These are phyloP conservation scores for Calamus simplicifolius DNA, from an alignment of 176 grass and related monocot genomes.

Conservation along the genomic window DNA sequence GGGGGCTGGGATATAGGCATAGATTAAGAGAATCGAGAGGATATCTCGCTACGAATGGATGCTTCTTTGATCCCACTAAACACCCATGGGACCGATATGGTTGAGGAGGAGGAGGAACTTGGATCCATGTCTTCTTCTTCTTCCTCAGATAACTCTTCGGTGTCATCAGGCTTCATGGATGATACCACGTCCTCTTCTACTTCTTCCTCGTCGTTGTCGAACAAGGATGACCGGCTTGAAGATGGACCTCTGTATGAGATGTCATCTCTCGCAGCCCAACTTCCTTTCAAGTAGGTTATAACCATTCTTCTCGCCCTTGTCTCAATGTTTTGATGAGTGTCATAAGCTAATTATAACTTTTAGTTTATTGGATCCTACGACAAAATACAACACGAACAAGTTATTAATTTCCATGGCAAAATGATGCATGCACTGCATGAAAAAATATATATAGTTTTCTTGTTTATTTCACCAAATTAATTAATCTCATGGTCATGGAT, in stretches of 20 bases:
- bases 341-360: too few species aligned
- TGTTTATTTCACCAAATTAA: too few species aligned
- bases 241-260: neutral
- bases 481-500: neutral
- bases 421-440: too few species aligned
- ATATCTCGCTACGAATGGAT: neutral
- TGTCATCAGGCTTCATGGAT: neutral
- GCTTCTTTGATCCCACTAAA: slow-evolving; percentile 3
- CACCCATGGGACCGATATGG: slow-evolving; percentile 8
- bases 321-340: too few species aligned
- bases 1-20: neutral
- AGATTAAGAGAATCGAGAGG: neutral
- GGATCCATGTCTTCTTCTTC: slow-evolving; percentile 2
- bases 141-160: neutral
- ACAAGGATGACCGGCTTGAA: neutral
- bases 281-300: slow-evolving; percentile 4
- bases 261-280: neutral
- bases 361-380: too few species aligned
- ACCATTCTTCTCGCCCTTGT: too few species aligned
- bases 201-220: too few species aligned
- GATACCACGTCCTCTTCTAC: neutral
- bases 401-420: too few species aligned
- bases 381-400: too few species aligned
- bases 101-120: slow-evolving; percentile 4
- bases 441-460: too few species aligned